phyloP scores from a whole-genome alignment of 1,139 yeast species.

The Geotrichum candidum region DNA sequence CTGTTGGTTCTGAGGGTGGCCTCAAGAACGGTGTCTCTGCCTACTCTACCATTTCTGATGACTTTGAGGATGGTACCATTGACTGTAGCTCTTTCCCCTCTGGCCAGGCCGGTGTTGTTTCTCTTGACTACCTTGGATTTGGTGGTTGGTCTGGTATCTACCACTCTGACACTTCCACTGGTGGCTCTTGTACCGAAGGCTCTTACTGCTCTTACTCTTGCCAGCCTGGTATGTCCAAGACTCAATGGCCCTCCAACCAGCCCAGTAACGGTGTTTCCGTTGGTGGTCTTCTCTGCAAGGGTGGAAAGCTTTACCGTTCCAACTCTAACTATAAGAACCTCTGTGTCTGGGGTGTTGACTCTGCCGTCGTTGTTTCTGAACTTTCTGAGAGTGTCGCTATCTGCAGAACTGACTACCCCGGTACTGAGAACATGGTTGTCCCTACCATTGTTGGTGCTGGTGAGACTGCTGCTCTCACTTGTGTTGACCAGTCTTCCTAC shows the following conservation, averaged over 20 bases:
- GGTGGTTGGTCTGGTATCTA: constrained; percentile 93
- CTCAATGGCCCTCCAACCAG: constrained; percentile 89
- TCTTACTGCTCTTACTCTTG: constrained; percentile 95
- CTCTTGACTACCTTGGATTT: constrained; percentile 70
- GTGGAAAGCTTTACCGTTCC: constrained; percentile 73
- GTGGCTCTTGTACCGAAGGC: constrained; percentile 81
- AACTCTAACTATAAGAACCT: constrained; percentile 56
- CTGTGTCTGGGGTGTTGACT: constrained; percentile 76
- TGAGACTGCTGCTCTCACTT: constrained; percentile 57
- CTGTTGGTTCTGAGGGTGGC: constrained; percentile 26
- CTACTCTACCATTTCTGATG: constrained; percentile 48
- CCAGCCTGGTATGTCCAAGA: constrained; percentile 93
- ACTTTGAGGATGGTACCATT: constrained; percentile 75
- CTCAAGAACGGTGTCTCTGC: constrained; percentile 41
- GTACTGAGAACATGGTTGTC: constrained; percentile 95
- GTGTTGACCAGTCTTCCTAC: constrained; percentile 70
- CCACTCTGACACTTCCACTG: constrained; percentile 57
- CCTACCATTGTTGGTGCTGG: constrained; percentile 82
- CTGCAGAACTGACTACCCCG: constrained; percentile 98
- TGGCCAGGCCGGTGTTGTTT: constrained; percentile 76
- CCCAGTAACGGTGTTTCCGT: constrained; percentile 83
- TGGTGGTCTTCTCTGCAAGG: constrained; percentile 80
- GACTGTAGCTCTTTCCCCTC: constrained; percentile 77
- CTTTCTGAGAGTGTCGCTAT: constrained; percentile 65
- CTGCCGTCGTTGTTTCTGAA: constrained; percentile 65